These are phyloP conservation scores for Podospora pseudopauciseta DNA, from an alignment of 495 filamentous ascomycete genomes.

Conservation along the genomic window DNA sequence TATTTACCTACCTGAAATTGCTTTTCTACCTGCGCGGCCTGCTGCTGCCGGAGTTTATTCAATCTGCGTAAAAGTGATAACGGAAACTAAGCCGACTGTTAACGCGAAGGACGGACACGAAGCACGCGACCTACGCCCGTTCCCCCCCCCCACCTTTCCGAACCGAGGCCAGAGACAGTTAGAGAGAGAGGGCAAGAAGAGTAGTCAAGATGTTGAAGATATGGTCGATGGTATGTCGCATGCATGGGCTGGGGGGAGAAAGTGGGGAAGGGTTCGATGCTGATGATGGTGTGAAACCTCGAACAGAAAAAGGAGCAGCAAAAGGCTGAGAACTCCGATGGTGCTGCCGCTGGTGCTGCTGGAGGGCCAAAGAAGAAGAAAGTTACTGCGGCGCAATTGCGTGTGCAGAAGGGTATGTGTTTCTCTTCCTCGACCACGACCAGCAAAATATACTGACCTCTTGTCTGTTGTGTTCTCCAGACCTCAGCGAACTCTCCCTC, in stretches of 20 bases:
- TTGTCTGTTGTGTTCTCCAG: slow-evolving; percentile 42
- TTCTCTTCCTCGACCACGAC: background rate
- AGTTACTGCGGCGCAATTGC: slow-evolving; percentile 91
- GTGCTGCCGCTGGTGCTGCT: slow-evolving; percentile 53
- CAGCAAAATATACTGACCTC: background rate
- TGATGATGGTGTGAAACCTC: background rate
- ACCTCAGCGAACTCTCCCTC: slow-evolving; percentile 87
- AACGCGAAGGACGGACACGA: too few species aligned
- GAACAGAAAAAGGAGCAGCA: slow-evolving; percentile 89
- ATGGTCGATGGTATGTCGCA: slow-evolving; percentile 86
- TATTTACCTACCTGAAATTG: too few species aligned
- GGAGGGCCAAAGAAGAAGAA: slow-evolving; percentile 87
- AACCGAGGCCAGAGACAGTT: background rate
- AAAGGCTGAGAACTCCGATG: slow-evolving; percentile 81
- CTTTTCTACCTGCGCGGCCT: too few species aligned
- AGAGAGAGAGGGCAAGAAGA: background rate
- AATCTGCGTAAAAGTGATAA: too few species aligned
- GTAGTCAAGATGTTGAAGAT: slow-evolving; percentile 88
- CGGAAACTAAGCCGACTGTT: too few species aligned
- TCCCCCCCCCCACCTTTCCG: background rate
- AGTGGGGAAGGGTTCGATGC: background rate
- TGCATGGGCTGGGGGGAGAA: background rate
- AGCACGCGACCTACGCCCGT: too few species aligned
- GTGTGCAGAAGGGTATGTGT: slow-evolving; percentile 85
- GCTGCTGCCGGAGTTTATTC: too few species aligned